Conservation (phyloP, 768 basidiomycete genomes). For the Tricholoma furcatifolium region DNA sequence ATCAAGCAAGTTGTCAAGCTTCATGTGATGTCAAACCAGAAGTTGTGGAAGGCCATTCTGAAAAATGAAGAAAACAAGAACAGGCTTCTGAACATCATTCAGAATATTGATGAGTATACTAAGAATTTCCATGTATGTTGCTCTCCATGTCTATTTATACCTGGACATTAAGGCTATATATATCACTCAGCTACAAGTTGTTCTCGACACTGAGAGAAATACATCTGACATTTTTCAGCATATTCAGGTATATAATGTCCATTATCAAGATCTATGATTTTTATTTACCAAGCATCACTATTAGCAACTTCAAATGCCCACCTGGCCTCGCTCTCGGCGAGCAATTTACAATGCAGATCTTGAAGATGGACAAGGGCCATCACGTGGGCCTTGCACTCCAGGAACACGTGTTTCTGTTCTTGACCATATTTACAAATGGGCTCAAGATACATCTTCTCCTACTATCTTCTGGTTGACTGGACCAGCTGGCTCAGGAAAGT, state of each 20-base stretch:
- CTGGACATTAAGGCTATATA: too few relatives aligned
- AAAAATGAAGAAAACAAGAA: slow-evolving; percentile 10
- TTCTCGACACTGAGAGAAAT: neutral
- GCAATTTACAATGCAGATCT: neutral
- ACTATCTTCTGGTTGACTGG: slow-evolving; percentile 8
- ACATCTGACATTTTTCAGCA: slow-evolving; percentile 12
- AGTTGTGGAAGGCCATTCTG: slow-evolving; percentile 3
- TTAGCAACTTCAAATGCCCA: neutral
- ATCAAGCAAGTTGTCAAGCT: neutral
- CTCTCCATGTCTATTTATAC: neutral
- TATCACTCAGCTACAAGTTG: neutral
- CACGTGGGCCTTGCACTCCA: slow-evolving; percentile 18
- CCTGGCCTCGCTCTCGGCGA: neutral
- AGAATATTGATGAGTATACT: slow-evolving; percentile 12
- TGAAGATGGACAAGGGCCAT: neutral
- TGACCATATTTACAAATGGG: slow-evolving; percentile 18
- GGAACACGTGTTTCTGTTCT: neutral
- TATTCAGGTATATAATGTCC: slow-evolving; percentile 12
- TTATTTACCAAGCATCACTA: slow-evolving; percentile 10
- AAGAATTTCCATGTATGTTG: slow-evolving; percentile 16
- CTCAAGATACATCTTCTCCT: slow-evolving; percentile 17
- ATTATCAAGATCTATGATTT: slow-evolving; percentile 18
- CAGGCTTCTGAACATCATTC: neutral
- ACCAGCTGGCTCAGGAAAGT: slow-evolving; percentile 16
- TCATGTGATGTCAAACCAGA: neutral